phyloP scores from a whole-genome alignment of 768 basidiomycete genomes.

The Boletellus sp. region DNA sequence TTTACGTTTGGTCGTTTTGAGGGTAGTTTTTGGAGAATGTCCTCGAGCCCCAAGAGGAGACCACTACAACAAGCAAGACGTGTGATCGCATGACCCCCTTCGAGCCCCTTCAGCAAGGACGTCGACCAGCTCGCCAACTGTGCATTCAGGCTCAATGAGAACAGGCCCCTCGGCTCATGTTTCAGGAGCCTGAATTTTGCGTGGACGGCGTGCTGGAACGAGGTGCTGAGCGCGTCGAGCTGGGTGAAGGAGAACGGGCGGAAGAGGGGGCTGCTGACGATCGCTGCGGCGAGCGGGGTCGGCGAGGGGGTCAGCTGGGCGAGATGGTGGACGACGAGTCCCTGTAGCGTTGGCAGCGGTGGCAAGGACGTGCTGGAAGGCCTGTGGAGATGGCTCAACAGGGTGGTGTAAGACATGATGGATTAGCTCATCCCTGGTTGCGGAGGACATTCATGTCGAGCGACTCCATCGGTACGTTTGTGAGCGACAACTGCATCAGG shows the following conservation, averaged over 20 bases:
- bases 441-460: constrained; percentile 45
- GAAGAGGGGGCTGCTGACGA: constrained; percentile 31
- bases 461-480: constrained; percentile 58
- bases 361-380: constrained; percentile 15
- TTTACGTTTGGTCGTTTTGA: constrained; percentile 32
- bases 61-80: constrained; percentile 63
- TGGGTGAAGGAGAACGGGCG: constrained; percentile 28
- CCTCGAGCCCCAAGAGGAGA: constrained; percentile 60
- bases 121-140: constrained; percentile 49
- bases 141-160: constrained; percentile 35
- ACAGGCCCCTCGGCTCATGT: constrained; percentile 28
- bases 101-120: constrained; percentile 53
- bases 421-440: neutral
- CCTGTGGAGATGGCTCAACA: constrained; percentile 27
- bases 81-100: constrained; percentile 62
- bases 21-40: constrained; percentile 36
- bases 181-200: constrained; percentile 24
- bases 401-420: constrained; percentile 21
- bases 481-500: constrained; percentile 73
- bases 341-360: constrained; percentile 22
- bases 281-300: constrained; percentile 31
- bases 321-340: constrained; percentile 29
- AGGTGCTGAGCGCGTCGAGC: constrained; percentile 24
- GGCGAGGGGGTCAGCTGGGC: constrained; percentile 25
- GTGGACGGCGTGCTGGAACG: constrained; percentile 33